Percentiles rank a stretch among this genome's conserved stretches.
These are phyloP conservation scores for Centaurea solstitialis DNA, from an alignment of 129 eudicot species.

Conservation along the genomic window DNA sequence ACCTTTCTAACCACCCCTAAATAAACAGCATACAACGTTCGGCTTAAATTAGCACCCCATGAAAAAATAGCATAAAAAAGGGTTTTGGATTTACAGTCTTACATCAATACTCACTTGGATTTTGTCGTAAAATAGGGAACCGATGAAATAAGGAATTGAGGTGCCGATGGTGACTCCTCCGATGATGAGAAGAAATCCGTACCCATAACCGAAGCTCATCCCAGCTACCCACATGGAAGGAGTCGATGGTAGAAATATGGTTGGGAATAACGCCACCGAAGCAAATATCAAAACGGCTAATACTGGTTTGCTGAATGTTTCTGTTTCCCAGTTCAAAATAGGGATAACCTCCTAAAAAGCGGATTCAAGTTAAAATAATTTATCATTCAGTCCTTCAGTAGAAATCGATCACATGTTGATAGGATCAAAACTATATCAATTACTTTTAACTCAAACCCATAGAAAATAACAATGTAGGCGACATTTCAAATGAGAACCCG, in stretches of 20 bases:
- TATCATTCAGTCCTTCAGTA: neutral
- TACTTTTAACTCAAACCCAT: neutral
- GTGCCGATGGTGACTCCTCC: slow-evolving; percentile 66
- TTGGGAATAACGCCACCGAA: slow-evolving; percentile 79
- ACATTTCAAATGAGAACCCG: neutral
- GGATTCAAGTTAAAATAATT: neutral
- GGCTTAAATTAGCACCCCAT: neutral
- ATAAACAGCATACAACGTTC: slow-evolving; percentile 9
- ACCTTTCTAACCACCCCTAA: slow-evolving; percentile 74
- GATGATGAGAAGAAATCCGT: slow-evolving; percentile 69
- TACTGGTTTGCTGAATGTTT: slow-evolving; percentile 70
- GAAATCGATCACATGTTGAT: no score
- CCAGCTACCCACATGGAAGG: slow-evolving; percentile 99
- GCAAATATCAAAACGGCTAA: slow-evolving; percentile 68
- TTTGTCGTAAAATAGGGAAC: slow-evolving; percentile 70
- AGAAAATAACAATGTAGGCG: neutral
- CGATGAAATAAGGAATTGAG: slow-evolving; percentile 77
- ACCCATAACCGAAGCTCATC: slow-evolving; percentile 95
- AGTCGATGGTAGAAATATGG: slow-evolving; percentile 72
- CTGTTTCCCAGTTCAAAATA: slow-evolving; percentile 70
- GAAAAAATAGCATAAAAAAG: neutral
- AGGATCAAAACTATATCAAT: neutral
- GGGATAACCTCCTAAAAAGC: slow-evolving; percentile 77
- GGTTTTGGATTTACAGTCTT: neutral
- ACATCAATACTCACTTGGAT: slow-evolving; percentile 61